Base-by-base conservation (phyloP, 139 green algal genomes). In the Mesostigma viride region DNA sequence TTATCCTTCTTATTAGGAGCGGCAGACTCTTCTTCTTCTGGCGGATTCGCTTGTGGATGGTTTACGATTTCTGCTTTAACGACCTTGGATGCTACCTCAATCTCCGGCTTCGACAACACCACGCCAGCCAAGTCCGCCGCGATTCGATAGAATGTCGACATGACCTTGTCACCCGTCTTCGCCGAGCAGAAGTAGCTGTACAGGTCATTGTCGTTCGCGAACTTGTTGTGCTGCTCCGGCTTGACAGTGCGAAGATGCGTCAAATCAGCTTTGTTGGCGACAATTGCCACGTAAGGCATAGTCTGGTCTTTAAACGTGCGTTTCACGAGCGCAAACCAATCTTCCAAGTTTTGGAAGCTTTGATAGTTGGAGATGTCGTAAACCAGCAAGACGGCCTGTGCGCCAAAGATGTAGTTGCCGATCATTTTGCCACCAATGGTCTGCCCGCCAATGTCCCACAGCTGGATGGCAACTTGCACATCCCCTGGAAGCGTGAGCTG, bases 371-470 rank as follows among this genome's bases (percentile, higher is more conserved):
- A 68, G 36, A 70, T 70, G 64, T 77, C 71, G 40, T 73, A 77
- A 20, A 69, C 27, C 11, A 72, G 64, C 3, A 77, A 44, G 2
- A 77, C 71, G 17, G 71, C 71, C 32, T 77, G 71, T 24, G 62
- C 68, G 30, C 64, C 64, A 24, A 35, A 69, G 2, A 77, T 62
- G 71, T 77, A 77, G 20, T 67, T 77, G 6, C 31, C 3, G 11
- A 77, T 60, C 64, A 77, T 71, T 14, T 62, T 68, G 20, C 44
- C 40, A 24, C 64, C 58, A 22, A 73, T 73, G 2, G 56, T 64
- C 36, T 68, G 63, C 17, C 71, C 71, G 11, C 71, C 71, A 35
- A 77, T 77, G 31, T 77, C 71, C 71, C 71, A 77, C 26, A 77
- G 44, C 71, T 77, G 64, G 17, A 56, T 59, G 1, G 30, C 67